Percentiles rank a stretch among this genome's conserved stretches.
Evolutionary conservation across 345 rosid genomes (phyloP).

Genomic region (Eucalyptus sideroxylon): DNA sequence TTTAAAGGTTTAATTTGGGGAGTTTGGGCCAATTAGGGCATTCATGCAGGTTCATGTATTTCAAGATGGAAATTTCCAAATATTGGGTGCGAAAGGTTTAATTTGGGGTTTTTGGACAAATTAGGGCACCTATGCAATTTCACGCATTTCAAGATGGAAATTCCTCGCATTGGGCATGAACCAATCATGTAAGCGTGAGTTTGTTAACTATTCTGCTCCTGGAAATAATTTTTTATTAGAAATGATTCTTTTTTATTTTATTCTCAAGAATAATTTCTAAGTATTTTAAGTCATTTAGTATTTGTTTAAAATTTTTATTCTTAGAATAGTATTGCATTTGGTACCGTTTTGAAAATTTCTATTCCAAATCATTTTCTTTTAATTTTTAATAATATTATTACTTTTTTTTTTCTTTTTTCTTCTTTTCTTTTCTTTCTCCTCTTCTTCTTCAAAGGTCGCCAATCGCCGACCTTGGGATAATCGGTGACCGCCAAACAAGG

Average conservation of each 20-base stretch:
- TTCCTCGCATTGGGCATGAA: background rate
- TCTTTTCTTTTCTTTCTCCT: too few relatives aligned
- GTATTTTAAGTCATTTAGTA: too few relatives aligned
- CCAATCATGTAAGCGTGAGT: background rate
- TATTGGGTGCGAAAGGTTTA: too few relatives aligned
- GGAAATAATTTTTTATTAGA: accelerated
- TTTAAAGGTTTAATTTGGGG: background rate
- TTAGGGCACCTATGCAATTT: background rate
- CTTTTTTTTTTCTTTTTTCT: accelerated
- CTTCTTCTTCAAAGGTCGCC: too few relatives aligned
- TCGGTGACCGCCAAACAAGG: accelerated
- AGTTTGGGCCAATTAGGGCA: background rate
- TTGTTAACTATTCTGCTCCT: too few relatives aligned
- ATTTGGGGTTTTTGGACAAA: background rate
- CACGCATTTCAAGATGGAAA: background rate
- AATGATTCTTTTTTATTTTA: too few relatives aligned
- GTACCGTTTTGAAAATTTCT: accelerated
- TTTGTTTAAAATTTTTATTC: too few relatives aligned
- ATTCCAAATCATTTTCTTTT: too few relatives aligned
- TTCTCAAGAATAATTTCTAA: too few relatives aligned
- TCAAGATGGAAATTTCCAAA: background rate
- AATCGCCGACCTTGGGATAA: accelerated
- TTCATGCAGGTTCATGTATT: background rate
- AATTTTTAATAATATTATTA: too few relatives aligned
- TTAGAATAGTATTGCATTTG: too few relatives aligned